Base-by-base conservation (phyloP, 1,139 yeast species). In the Wickerhamomyces sp. region DNA sequence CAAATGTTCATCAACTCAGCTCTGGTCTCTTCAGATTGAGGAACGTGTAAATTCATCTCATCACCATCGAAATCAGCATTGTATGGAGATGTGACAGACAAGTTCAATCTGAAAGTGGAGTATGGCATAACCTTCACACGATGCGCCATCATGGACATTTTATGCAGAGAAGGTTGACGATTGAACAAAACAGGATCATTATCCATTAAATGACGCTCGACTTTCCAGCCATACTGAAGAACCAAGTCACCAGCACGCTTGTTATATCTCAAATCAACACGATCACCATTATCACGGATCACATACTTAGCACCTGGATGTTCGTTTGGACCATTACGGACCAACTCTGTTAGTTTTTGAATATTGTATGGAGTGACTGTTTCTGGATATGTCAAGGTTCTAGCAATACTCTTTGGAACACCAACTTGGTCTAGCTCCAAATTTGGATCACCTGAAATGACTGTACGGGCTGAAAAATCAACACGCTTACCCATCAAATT, bases 121-220 rank as follows among this genome's bases (percentile, higher is more conserved):
- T 89, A 93, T 12, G 99, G 99, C 96, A 93, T 89, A 34, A 91
- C 98, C 58, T 86, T 88, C 26, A 91, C 98, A 66, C 96, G 77
- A 60, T 93, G 99, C n/a, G 96, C 95, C 98, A 93, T 93, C 98
- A 93, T 93, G 42, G 97, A 88, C 97, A 93, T 91, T 64, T 93
- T 93, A 67, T 93, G 99, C 63, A 93, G 72, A 23, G 98, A 91
- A 35, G 99, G 98, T 68, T 93, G 99, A 73, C 99, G 96, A 61
- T 91, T 91, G 71, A 91, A 91, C 54, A 91, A 74, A 23, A 91
- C 98, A 3, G 98, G 97, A 59, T 91, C 99, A 54, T 89, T 77
- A 60, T 91, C 98, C 84, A 88, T 86, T 54, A 91, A 75, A 61
- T 91, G 99, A 61, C 99, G 88, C 62, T 93, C 98, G 41, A 93